Evolutionary conservation across 371 early-diverging fungal species (phyloP).

Genomic region (Zychaea mexicana): DNA sequence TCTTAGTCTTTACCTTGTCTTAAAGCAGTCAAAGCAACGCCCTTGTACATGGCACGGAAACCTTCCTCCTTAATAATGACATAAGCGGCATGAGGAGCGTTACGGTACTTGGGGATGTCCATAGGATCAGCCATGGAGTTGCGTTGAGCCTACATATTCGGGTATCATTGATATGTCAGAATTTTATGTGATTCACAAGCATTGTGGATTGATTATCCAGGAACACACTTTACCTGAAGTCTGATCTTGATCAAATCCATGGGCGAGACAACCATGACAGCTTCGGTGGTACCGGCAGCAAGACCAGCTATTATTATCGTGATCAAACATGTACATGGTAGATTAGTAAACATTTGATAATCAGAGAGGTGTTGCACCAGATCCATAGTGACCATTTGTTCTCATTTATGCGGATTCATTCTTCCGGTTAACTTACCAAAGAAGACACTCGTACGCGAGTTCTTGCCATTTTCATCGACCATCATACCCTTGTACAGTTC

Average conservation of each 20-base stretch:
- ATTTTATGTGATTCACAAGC: neutral
- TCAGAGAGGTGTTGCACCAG: neutral
- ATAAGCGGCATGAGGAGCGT: constrained; percentile 91
- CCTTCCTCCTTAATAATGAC: constrained; percentile 95
- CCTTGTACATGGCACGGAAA: constrained; percentile 89
- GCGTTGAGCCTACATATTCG: constrained; percentile 71
- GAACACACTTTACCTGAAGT: constrained; percentile 60
- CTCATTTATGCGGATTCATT: neutral
- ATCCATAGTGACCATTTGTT: neutral
- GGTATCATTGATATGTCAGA: neutral
- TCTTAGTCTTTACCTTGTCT: constrained; percentile 76
- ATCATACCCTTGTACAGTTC: constrained; percentile 90
- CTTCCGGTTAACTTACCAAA: constrained; percentile 59
- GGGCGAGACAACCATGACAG: constrained; percentile 95
- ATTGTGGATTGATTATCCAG: too few relatives aligned
- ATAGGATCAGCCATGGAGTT: constrained; percentile 96
- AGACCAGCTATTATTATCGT: constrained; percentile 77
- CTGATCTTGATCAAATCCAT: constrained; percentile 98
- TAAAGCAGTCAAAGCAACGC: constrained; percentile 91
- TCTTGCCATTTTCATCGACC: constrained; percentile 72
- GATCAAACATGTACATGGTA: neutral
- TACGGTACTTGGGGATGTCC: constrained; percentile 96
- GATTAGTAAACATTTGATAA: neutral
- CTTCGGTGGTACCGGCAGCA: constrained; percentile 96
- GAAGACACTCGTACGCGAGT: constrained; percentile 77